Base-by-base conservation (phyloP, 2,329 filamentous ascomycete species). In the Xylaria arbuscula region DNA sequence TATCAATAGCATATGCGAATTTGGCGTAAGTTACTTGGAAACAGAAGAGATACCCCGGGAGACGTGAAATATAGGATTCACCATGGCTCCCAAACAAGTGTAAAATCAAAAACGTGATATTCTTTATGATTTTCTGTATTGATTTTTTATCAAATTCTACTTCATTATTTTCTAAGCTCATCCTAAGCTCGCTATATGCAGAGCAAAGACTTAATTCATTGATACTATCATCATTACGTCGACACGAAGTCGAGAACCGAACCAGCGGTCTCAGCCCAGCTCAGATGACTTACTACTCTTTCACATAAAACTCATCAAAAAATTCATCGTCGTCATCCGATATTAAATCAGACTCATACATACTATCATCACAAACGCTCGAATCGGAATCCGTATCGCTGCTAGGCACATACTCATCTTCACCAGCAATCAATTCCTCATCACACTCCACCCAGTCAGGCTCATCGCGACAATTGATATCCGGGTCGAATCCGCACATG, bases 281-380 rank as follows among this genome's bases (percentile, higher is more conserved):
- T 36, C 8, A 38, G 28, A 28, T 5, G 28, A 28, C 28, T 28
- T 4, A 10, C n/a, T 17, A 19, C 9, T 1, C n/a, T 17, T 19
- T 38, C 32, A 22, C n/a, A 38, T 22, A 19, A 11, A 17, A 55
- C 3, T 48, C 45, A 13, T 48, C 19, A 11, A 17, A 22, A 13
- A 2, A 24, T 6, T 48, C 47, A 15, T 28, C 22, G 1, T 8
- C 22, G 2, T 50, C 47, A 28, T 24, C 24, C 47, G 24, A 4
- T 13, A 10, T 38, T 7, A 50, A 22, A 17, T 5, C 28, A n/a
- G 24, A 7, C 48, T 32, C 11, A 17, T 32, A 22, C 15, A 70
- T 0, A 76, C 77, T 11, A 83, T 79, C n/a, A 70, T 67, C 6
- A 15, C 38, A 42, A 5, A 13, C 13, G 11, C 11, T 42, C 38